phyloP scores from a whole-genome alignment of 176 grass and related monocot genomes.

The Eragrostis curvula region DNA sequence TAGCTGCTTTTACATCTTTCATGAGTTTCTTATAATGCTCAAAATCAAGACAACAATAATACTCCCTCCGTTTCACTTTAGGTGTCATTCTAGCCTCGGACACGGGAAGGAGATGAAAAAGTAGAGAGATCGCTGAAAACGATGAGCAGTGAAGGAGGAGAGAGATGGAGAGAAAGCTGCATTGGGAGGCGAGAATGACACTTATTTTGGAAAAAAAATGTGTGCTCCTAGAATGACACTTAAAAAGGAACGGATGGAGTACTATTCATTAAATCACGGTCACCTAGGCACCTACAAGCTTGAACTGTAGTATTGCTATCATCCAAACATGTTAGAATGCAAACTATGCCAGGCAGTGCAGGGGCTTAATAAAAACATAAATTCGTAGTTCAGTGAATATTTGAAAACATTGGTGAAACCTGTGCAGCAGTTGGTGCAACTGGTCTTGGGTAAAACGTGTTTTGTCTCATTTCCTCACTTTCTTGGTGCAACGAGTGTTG shows the following conservation, averaged over 20 bases:
- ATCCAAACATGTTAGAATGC: constrained; percentile 6
- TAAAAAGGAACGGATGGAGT: too few relatives aligned
- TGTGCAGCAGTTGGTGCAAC: constrained; percentile 97
- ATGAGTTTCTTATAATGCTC: constrained; percentile 10
- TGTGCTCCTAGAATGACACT: too few relatives aligned
- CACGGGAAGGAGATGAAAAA: too few relatives aligned
- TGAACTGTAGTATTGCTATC: constrained; percentile 18
- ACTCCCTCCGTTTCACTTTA: too few relatives aligned
- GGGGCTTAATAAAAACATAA: constrained; percentile 27
- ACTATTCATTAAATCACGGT: too few relatives aligned
- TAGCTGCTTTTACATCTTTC: neutral
- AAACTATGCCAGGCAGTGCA: constrained; percentile 15
- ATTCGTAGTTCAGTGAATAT: neutral
- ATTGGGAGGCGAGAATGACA: too few relatives aligned
- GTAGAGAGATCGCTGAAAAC: too few relatives aligned
- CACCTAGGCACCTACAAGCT: constrained; percentile 38
- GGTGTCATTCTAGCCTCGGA: too few relatives aligned
- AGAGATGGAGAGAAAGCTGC: too few relatives aligned
- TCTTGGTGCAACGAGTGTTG: constrained; percentile 76
- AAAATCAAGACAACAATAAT: constrained; percentile 33
- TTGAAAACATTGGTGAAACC: constrained; percentile 51
- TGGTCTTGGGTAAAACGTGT: constrained; percentile 89
- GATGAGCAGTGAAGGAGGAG: too few relatives aligned
- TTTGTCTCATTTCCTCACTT: constrained; percentile 76
- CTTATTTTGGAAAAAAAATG: too few relatives aligned